Evolutionary conservation across 352 stramenopile species (phyloP).

Genomic region (Globisporangium takayamanum): DNA sequence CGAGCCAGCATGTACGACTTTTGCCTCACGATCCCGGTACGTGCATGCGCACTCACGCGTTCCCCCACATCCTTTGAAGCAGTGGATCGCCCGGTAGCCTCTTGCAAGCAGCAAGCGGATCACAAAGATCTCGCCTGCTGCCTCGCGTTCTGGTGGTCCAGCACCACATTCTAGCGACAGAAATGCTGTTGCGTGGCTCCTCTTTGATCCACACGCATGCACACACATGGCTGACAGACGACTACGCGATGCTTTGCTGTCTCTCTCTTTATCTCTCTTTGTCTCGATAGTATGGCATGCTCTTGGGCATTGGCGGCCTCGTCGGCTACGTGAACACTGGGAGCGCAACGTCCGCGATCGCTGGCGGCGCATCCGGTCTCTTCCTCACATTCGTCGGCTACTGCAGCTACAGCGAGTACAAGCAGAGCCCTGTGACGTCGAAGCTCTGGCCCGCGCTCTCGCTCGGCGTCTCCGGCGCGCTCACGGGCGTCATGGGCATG

Average conservation of each 20-base stretch:
- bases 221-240: neutral
- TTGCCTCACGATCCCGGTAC: slow-evolving; percentile 80
- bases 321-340: slow-evolving; percentile 74
- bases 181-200: too few relatives aligned
- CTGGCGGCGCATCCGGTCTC: slow-evolving; percentile 52
- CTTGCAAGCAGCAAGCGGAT: too few relatives aligned
- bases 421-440: slow-evolving; percentile 66
- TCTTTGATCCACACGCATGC: neutral
- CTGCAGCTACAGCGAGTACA: slow-evolving; percentile 82
- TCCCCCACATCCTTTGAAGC: neutral
- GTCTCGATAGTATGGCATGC: slow-evolving; percentile 52
- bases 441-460: slow-evolving; percentile 76
- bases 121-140: neutral
- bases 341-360: slow-evolving; percentile 55
- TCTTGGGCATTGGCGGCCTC: slow-evolving; percentile 62
- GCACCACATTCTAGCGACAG: neutral
- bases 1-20: slow-evolving; percentile 74
- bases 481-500: slow-evolving; percentile 71
- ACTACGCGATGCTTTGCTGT: neutral
- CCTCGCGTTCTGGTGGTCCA: slow-evolving; percentile 4
- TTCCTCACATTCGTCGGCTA: slow-evolving; percentile 80
- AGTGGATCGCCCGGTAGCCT: too few relatives aligned
- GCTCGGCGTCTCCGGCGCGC: slow-evolving; percentile 46
- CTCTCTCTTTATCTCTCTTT: neutral
- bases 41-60: slow-evolving; percentile 8